Conservation (phyloP, 2,329 filamentous ascomycete species). For the Cladophialophora immunda region DNA sequence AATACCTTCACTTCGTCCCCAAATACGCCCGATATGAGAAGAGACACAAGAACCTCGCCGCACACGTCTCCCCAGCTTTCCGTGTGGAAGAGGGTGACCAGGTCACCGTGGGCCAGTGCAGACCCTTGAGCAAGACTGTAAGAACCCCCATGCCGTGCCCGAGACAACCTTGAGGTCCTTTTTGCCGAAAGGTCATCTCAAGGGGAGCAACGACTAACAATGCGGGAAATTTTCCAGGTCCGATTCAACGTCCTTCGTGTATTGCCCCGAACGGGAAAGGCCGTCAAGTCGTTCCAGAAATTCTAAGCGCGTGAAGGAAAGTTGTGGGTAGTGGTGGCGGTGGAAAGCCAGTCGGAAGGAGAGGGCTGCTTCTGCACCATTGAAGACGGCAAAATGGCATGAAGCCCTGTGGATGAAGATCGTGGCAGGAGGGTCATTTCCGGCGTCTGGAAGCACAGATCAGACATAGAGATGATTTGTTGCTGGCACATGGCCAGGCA, state of each 20-base stretch:
- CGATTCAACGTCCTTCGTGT: slow-evolving; percentile 99
- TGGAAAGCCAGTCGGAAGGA: slow-evolving; percentile 2
- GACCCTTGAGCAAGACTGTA: slow-evolving; percentile 99
- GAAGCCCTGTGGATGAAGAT: slow-evolving; percentile 19
- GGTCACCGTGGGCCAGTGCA: slow-evolving; percentile 99
- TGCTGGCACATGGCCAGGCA: slow-evolving; percentile 19
- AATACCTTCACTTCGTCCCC: slow-evolving; percentile 99
- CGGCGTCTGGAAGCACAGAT: slow-evolving; percentile 30
- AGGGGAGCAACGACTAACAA: slow-evolving; percentile 12
- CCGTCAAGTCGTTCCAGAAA: slow-evolving; percentile 97
- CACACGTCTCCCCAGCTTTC: slow-evolving; percentile 99
- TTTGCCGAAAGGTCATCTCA: not conserved
- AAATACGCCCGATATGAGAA: slow-evolving; percentile 99
- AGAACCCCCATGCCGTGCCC: slow-evolving; percentile 45
- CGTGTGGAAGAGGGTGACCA: slow-evolving; percentile 99
- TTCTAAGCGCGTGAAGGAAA: slow-evolving; percentile 71
- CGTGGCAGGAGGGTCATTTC: slow-evolving; percentile 20
- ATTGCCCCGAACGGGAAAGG: slow-evolving; percentile 95
- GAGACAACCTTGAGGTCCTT: not conserved
- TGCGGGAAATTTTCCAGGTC: slow-evolving; percentile 65
- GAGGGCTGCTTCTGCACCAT: slow-evolving; percentile 7
- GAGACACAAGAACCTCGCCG: slow-evolving; percentile 99
- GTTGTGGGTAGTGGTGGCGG: not conserved
- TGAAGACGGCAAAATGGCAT: slow-evolving; percentile 14
- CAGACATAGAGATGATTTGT: slow-evolving; percentile 32